Conservation (phyloP, 2,329 filamentous ascomycete genomes). For the Calonectria pseudoturangicola region DNA sequence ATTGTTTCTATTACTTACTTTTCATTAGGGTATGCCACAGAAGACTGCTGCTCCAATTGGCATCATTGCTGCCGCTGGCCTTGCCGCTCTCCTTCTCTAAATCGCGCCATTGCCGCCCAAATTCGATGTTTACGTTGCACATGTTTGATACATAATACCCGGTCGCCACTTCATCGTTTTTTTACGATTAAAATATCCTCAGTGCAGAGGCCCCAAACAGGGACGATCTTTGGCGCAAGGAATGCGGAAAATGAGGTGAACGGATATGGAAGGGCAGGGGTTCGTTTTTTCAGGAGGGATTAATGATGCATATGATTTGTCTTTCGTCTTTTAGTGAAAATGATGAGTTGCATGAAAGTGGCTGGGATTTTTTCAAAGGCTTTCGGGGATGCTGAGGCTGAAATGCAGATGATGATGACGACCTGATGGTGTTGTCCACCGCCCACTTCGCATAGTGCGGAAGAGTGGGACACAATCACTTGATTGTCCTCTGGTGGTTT, state of each 20-base stretch:
- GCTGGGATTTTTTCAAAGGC: conserved; percentile 48
- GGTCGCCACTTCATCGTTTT: conserved; percentile 57
- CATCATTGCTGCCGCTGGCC: conserved; percentile 68
- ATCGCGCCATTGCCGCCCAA: conserved; percentile 41
- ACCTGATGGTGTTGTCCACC: conserved; percentile 38
- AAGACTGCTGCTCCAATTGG: conserved; percentile 68
- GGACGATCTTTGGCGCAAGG: conserved; percentile 55
- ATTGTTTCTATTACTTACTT: conserved; percentile 36
- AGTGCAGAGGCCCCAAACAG: conserved; percentile 48
- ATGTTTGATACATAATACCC: conserved; percentile 67
- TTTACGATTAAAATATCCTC: conserved; percentile 53
- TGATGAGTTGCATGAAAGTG: conserved; percentile 54
- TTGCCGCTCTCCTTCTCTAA: conserved; percentile 71
- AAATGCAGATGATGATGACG: conserved; percentile 39
- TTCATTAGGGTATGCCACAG: conserved; percentile 57
- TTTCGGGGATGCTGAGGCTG: conserved; percentile 42
- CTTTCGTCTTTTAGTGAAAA: conserved; percentile 59
- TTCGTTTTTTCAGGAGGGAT: conserved; percentile 56
- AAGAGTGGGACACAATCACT: conserved; percentile 53
- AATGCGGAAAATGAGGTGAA: conserved; percentile 54
- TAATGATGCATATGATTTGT: conserved; percentile 61
- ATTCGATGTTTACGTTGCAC: conserved; percentile 59
- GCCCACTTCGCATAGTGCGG: conserved; percentile 35
- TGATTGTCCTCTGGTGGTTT: conserved; percentile 47
- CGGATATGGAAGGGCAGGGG: conserved; percentile 55